Evolutionary conservation across 768 basidiomycete genomes (phyloP).

Genomic region (Clavaria fumosa): DNA sequence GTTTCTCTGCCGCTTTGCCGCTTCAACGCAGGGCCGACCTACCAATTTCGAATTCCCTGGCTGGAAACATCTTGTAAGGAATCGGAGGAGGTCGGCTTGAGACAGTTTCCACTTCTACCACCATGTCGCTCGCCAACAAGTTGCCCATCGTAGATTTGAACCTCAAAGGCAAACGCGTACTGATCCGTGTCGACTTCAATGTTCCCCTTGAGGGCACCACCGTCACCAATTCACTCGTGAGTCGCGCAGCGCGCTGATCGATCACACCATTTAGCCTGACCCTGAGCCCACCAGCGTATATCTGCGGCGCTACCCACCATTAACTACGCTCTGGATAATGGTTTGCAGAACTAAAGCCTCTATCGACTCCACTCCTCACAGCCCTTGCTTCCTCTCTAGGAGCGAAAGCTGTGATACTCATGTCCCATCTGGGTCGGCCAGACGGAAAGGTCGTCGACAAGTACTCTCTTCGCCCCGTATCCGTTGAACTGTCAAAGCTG

Average conservation of each 20-base stretch:
- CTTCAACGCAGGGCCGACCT: no score
- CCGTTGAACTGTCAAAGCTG: slow-evolving; percentile 61
- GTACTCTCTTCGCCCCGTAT: slow-evolving; percentile 82
- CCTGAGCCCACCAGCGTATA: slow-evolving; percentile 65
- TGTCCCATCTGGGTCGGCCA: slow-evolving; percentile 97
- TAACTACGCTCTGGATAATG: slow-evolving; percentile 79
- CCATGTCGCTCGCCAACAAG: slow-evolving; percentile 92
- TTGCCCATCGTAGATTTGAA: slow-evolving; percentile 84
- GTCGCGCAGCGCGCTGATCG: slow-evolving; percentile 19
- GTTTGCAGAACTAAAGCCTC: slow-evolving; percentile 20
- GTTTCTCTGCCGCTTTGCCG: no score
- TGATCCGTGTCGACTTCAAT: slow-evolving; percentile 94
- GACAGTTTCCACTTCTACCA: slow-evolving; percentile 12
- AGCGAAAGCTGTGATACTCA: slow-evolving; percentile 73
- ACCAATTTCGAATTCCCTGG: no score
- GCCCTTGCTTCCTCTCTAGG: slow-evolving; percentile 26
- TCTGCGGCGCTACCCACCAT: slow-evolving; percentile 94
- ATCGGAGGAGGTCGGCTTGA: neutral
- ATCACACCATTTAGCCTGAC: slow-evolving; percentile 9
- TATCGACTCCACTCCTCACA: slow-evolving; percentile 7
- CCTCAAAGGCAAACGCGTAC: slow-evolving; percentile 76
- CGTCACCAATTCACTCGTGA: slow-evolving; percentile 92
- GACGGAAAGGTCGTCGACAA: slow-evolving; percentile 83
- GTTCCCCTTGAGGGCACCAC: slow-evolving; percentile 81
- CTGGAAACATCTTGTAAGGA: neutral